Evolutionary conservation across 2,329 filamentous ascomycete species (phyloP).

Genomic region (Penicillium sp.): DNA sequence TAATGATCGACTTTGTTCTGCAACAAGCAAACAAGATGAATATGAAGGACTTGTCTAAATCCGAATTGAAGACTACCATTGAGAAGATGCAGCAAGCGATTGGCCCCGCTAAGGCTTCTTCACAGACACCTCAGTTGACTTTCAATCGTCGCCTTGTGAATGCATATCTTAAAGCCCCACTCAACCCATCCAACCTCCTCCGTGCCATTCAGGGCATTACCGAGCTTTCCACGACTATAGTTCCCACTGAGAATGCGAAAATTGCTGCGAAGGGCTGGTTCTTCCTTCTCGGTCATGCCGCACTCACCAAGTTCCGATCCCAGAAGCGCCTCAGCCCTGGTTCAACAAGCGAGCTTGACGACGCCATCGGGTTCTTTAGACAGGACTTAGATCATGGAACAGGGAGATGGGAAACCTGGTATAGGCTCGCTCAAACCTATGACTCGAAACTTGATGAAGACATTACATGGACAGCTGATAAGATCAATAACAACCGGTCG

Average conservation of each 20-base stretch:
- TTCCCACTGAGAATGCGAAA: slow-evolving; percentile 65
- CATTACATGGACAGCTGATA: slow-evolving; percentile 84
- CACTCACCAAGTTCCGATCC: slow-evolving; percentile 78
- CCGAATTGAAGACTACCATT: slow-evolving; percentile 82
- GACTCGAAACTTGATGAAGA: slow-evolving; percentile 85
- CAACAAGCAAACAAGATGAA: slow-evolving; percentile 76
- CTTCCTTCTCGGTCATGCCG: slow-evolving; percentile 83
- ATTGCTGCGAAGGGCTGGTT: slow-evolving; percentile 86
- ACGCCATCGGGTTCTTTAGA: slow-evolving; percentile 74
- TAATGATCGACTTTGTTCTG: slow-evolving; percentile 80
- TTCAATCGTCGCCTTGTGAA: slow-evolving; percentile 83
- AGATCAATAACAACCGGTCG: slow-evolving; percentile 77
- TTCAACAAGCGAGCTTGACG: slow-evolving; percentile 78
- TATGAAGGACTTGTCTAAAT: slow-evolving; percentile 87
- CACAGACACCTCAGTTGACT: slow-evolving; percentile 74
- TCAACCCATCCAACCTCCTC: slow-evolving; percentile 78
- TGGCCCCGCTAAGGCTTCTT: slow-evolving; percentile 69
- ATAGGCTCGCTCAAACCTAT: slow-evolving; percentile 79
- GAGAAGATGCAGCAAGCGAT: slow-evolving; percentile 90
- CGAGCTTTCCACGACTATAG: slow-evolving; percentile 67
- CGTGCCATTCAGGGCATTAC: slow-evolving; percentile 76
- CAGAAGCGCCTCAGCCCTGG: slow-evolving; percentile 74
- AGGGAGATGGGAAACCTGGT: slow-evolving; percentile 87
- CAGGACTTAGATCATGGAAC: slow-evolving; percentile 79
- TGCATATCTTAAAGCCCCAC: slow-evolving; percentile 75